A percentile compares a stretch with the other conserved stretches of the same genome.
Conservation (phyloP, 2,329 filamentous ascomycete genomes). For the Fusarium aywerte region DNA sequence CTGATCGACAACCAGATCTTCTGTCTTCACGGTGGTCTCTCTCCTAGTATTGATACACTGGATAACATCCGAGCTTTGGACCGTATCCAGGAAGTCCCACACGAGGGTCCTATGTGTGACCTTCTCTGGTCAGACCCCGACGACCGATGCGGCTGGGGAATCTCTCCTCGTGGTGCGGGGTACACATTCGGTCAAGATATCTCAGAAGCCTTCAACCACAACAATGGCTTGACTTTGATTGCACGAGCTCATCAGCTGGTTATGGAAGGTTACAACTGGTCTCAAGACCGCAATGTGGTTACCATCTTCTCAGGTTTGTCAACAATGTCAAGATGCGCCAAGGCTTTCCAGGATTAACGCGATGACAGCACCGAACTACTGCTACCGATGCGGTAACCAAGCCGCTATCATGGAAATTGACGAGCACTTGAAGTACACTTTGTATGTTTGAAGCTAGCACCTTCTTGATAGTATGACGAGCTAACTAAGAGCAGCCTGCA, state of each 20-base stretch:
- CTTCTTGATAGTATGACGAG: constrained; percentile 7
- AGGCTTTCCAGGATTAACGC: constrained; percentile 9
- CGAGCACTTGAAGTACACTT: constrained; percentile 98
- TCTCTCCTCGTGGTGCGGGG: constrained; percentile 91
- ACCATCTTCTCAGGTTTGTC: constrained; percentile 92
- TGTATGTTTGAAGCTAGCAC: constrained; percentile 72
- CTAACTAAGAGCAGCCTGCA: constrained; percentile 76
- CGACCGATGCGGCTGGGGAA: constrained; percentile 95
- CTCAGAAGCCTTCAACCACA: constrained; percentile 98
- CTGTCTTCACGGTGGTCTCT: constrained; percentile 96
- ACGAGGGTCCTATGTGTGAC: constrained; percentile 98
- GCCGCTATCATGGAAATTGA: constrained; percentile 99
- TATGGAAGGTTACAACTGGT: constrained; percentile 99
- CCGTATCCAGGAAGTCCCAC: constrained; percentile 97
- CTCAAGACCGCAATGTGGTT: constrained; percentile 96
- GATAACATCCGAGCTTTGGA: constrained; percentile 96
- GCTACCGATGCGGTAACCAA: constrained; percentile 98
- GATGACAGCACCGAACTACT: constrained; percentile 83
- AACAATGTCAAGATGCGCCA: background rate
- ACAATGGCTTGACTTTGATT: constrained; percentile 96
- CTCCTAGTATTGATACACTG: constrained; percentile 93
- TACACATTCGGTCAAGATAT: constrained; percentile 98
- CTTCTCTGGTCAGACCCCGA: constrained; percentile 98
- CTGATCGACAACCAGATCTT: constrained; percentile 99
- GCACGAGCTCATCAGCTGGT: constrained; percentile 97